Base-by-base conservation (phyloP, 257 asterid species). In the Solanum piurae region DNA sequence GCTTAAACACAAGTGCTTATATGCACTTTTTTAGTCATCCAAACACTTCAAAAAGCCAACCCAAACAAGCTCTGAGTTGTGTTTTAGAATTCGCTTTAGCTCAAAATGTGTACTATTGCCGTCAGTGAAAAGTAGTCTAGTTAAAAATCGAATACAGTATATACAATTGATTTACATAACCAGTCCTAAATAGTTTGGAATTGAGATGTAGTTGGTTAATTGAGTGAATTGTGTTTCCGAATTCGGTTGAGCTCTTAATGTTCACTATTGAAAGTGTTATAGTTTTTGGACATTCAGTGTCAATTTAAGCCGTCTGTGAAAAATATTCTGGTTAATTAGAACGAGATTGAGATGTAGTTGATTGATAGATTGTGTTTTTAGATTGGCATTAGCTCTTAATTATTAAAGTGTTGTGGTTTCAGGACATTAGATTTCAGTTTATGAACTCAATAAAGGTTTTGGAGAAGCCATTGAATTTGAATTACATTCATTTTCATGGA, bases 341-440 rank as follows among this genome's bases (percentile, higher is more conserved):
- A 46, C 4, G 25, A 9, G 27, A 16, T 44, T 79, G 64, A 8
- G 38, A 44, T 42, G 37, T 25, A 77, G 14, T 77, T 40, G 84
- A 25, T 13, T 77, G 62, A 25, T 77, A 40, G 7, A 27, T 21
- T 31, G 29, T 46, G 42, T 80, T 46, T 44, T 5, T 29, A 49
- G 16, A 27, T 80, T 80, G 60, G 18, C 29, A 44, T 9, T 46
- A 80, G 85, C 37, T 46, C 49, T 23, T 84, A 18, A 73, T 20
- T 66, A 23, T 23, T 9, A 42, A 16, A 64, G 14, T 46, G 25
- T 68, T 76, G 18, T 68, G 85, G 88, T 87, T 88, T 84, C 93
- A 97, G 99, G 99, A 97, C 91, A 37, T 97, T 86, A 92, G 94
- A 93, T 97, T 95, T 92, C 98, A 91, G 75, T 97, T 95, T 85